phyloP scores from a whole-genome alignment of 129 eudicot species.

The Calendula officinalis region DNA sequence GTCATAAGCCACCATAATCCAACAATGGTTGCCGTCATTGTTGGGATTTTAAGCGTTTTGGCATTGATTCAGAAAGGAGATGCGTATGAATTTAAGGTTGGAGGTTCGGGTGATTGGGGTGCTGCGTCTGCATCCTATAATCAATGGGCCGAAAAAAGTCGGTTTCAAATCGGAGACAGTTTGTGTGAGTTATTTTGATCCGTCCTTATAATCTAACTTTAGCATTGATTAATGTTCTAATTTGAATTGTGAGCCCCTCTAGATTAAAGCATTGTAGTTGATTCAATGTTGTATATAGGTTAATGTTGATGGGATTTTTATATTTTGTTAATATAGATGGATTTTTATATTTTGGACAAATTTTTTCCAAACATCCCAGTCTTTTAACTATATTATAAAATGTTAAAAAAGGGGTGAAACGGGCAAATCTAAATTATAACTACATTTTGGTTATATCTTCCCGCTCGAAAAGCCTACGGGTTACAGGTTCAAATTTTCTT shows the following conservation, averaged over 20 bases:
- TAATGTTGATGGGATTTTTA: too few species aligned
- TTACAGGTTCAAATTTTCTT: too few species aligned
- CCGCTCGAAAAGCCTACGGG: too few species aligned
- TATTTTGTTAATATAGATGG: too few species aligned
- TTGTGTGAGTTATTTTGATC: slow-evolving; percentile 38
- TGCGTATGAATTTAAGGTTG: slow-evolving; percentile 59
- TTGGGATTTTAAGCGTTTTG: slow-evolving; percentile 40
- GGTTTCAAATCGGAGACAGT: slow-evolving; percentile 66
- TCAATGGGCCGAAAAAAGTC: slow-evolving; percentile 67
- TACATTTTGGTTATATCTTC: too few species aligned
- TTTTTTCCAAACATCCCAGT: too few species aligned
- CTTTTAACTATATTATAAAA: too few species aligned
- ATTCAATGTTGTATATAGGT: background rate
- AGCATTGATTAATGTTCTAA: background rate
- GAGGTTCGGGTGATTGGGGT: slow-evolving; percentile 62
- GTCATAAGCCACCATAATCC: slow-evolving; percentile 26
- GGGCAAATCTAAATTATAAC: too few species aligned
- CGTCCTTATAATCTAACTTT: background rate
- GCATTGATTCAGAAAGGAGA: slow-evolving; percentile 38
- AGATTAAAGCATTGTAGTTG: background rate
- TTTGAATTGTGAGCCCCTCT: background rate
- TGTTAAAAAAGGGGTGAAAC: too few species aligned
- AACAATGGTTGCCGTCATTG: slow-evolving; percentile 8
- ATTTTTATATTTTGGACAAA: too few species aligned
- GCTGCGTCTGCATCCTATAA: slow-evolving; percentile 35